Base-by-base conservation (phyloP, 257 asterid genomes). In the Galeopsis tetrahit region DNA sequence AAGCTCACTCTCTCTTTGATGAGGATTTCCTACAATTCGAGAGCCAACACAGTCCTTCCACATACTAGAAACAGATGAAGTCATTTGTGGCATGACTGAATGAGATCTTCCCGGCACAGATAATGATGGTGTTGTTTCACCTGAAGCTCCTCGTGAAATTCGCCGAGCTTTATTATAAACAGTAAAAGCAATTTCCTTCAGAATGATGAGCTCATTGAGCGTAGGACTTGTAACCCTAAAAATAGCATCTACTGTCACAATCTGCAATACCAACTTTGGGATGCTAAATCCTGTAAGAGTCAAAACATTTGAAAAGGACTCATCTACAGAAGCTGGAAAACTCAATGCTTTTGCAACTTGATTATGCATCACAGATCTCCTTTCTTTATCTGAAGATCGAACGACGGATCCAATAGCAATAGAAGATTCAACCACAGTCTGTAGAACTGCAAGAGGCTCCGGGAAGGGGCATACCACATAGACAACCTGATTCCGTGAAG, bases 381-480 rank as follows among this genome's bases (percentile, higher is more conserved):
- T 87, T 69, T 95, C 99, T 83, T 86, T 95, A 79, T 92, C 97
- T 44, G 97, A 90, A 78, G 98, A 87, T 69, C 90, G 88, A 77
- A 95, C 64, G 62, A 84, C 84, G 55, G 99, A 88, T 76, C 99
- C 99, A 71, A 95, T 80, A 71, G 98, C 94, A 79, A 88, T 77
- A 40, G 99, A 90, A 74, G 98, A 86, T 82, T 95, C 98, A 57
- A 92, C 85, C 69, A 92, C 92, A 40, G 99, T 88, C 78, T 90
- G 96, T 11, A 95, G 85, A 79, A 95, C 90, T 39, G 99, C 92
- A 74, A 90, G 93, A 79, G 99, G 98, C 83, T 95, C 99, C 3
- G 99, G 98, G 72, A 95, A 95, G 79, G 99, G 99, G 84, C 99
- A 95, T 49, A 95, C 96, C 79, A 95, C 99, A 77, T 95, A 92